Base-by-base conservation (phyloP, 2,329 filamentous ascomycete species). In the Claviceps sorghi region DNA sequence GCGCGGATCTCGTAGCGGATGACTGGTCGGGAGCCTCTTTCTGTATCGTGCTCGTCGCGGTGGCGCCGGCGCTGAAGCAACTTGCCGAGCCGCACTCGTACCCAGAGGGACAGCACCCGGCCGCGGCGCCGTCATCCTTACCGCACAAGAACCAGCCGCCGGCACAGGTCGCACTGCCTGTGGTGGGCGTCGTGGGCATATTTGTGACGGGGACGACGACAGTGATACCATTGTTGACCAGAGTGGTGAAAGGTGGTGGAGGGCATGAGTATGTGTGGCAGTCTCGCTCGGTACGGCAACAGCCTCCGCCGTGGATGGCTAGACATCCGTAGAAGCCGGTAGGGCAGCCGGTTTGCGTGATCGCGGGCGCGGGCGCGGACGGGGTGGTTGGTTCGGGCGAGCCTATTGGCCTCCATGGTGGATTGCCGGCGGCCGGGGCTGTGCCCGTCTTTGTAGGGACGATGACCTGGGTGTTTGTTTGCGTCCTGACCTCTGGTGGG, bases 271-370 rank as follows among this genome's bases (percentile, higher is more conserved):
- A 86, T 0, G 82, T 84, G 54, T 84, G 79, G 68, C 91, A 97
- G 68, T 95, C 79, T 21, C 90, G 80, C 2, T 88, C 90, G 0
- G 88, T 89, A 53, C 86, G 85, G 69, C 91, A 97, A 71, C 91
- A 97, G 2, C 78, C 78, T 21, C 88, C 88, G 15, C 86, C 88
- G 54, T 90, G 88, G 54, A 82, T 82, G 2, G 91, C 91, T 2
- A 83, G 79, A 67, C 91, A 97, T 49, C 88, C 84, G 67, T 97
- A 97, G 72, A 90, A 97, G 2, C 90, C 90, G 0, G 84, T 90
- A 0, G 91, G 91, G 60, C 91, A 97, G 59, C 67, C 67, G 6
- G 61, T 62, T 53, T 69, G 67, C 11, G 67, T 67, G 13, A 72
- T 65, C 56, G 45, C 59, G 1, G 70, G 65, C 56, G 45, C 59